A percentile compares a stretch with the other conserved stretches of the same genome.
phyloP scores from a whole-genome alignment of 2,329 filamentous ascomycete genomes.

The Sordariomycetes sp. region DNA sequence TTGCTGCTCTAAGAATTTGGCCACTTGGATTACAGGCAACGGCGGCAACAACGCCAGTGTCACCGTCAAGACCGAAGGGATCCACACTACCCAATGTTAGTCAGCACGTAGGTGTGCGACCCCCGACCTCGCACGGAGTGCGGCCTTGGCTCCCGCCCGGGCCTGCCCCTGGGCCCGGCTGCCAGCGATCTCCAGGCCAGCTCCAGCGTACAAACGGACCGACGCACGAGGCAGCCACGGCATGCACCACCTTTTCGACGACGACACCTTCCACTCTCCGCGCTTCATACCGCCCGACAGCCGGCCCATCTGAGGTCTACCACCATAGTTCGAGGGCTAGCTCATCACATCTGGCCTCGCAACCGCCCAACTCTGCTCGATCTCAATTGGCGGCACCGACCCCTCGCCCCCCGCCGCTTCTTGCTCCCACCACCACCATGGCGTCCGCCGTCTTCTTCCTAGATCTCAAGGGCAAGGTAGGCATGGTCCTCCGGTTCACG shows the following conservation, averaged over 20 bases:
- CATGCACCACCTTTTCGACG: background rate
- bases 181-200: background rate
- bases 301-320: background rate
- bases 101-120: no score
- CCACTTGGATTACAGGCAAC: no score
- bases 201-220: background rate
- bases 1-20: no score
- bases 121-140: no score
- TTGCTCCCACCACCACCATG: conserved; percentile 46
- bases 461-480: conserved; percentile 98
- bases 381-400: background rate
- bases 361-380: background rate
- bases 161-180: no score
- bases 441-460: conserved; percentile 97
- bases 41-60: no score
- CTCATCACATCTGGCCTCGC: background rate
- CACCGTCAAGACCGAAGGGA: no score
- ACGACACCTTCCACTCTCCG: background rate
- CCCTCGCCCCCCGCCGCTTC: conserved; percentile 14
- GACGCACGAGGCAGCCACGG: background rate
- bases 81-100: no score
- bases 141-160: no score
- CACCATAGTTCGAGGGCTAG: background rate
- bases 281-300: background rate
- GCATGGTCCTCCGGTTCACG: conserved; percentile 2